Base-by-base conservation (phyloP, 1,139 yeast genomes). In the Geotrichum siamense region DNA sequence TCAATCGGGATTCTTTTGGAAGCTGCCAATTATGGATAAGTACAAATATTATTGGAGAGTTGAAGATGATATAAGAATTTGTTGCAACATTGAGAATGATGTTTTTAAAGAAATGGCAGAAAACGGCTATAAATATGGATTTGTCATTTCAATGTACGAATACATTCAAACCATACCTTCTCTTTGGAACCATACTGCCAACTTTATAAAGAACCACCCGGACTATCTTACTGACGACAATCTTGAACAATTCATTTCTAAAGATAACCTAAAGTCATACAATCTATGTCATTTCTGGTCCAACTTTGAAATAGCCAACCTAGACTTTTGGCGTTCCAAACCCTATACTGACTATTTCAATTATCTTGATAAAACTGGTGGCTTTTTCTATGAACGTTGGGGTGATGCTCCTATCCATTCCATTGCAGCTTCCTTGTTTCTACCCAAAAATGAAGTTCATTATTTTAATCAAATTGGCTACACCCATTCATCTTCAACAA, bases 31-130 rank as follows among this genome's bases (percentile, higher is more conserved):
- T 40, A 66, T 85, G 72, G 71, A 70, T 49, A 80, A 81, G 34
- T 86, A 80, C 62, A 85, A 81, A 53, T 86, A 79, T 68, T 87
- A 85, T 69, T 87, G 96, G 96, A 79, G 96, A 65, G 95, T 87
- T 47, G 96, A 87, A 65, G 95, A 95, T 26, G 89, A 81, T 58
- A 76, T 84, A 59, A 71, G 75, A 56, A 71, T 85, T 47, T 81
- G 67, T 62, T 86, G 95, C 69, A 91, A 85, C 61, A 70, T 86
- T 53, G 79, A 81, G 57, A 82, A 84, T 59, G 95, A 86, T 63
- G 72, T 84, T 33, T 86, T 86, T 72, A 78, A 78, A 63, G 82
- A 74, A 64, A 80, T 86, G 93, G 75, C 76, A 50, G 84, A 78
- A 48, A 80, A 83, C 61, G 70, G 75, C 50, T 79, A 81, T 67